Percentiles rank a stretch among this genome's conserved stretches.
These are phyloP conservation scores for Gracilaria gracilis DNA, from an alignment of 23 red algal genomes.

Conservation along the genomic window DNA sequence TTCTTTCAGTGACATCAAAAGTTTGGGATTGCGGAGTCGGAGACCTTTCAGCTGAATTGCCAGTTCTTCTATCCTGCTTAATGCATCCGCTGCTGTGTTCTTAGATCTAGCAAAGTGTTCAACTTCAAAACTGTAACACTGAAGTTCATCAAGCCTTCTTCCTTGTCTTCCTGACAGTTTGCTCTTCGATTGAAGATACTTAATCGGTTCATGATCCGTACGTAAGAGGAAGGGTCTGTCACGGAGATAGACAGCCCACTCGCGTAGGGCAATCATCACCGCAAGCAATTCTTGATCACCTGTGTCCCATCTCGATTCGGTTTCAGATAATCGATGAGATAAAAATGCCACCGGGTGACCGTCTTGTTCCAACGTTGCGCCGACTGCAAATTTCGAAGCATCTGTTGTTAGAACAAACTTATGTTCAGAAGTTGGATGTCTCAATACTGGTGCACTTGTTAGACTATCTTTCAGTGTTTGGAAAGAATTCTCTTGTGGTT, in stretches of 20 bases:
- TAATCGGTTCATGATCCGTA: too few relatives aligned
- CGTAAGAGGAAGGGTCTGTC: neutral
- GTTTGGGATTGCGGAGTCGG: too few relatives aligned
- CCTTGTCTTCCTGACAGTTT: too few relatives aligned
- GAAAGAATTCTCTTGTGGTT: neutral
- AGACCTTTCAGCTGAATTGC: too few relatives aligned
- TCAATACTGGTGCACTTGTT: neutral
- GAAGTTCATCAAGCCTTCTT: neutral
- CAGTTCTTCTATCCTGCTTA: neutral
- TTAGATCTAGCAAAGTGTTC: neutral
- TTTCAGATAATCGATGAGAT: neutral
- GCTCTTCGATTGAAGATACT: too few relatives aligned
- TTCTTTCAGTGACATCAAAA: too few relatives aligned
- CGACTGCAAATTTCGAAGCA: neutral
- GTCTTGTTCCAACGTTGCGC: neutral
- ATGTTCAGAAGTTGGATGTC: neutral
- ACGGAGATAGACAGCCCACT: neutral
- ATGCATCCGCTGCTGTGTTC: neutral
- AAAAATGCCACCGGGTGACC: neutral
- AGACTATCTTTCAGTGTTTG: neutral
- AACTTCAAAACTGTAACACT: neutral
- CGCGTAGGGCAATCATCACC: neutral
- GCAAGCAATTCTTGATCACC: neutral
- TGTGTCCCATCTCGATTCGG: neutral
- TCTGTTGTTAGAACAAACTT: neutral